Evolutionary conservation across 208 protist genomes (phyloP).

Genomic region (Leishmania tarentolae): DNA sequence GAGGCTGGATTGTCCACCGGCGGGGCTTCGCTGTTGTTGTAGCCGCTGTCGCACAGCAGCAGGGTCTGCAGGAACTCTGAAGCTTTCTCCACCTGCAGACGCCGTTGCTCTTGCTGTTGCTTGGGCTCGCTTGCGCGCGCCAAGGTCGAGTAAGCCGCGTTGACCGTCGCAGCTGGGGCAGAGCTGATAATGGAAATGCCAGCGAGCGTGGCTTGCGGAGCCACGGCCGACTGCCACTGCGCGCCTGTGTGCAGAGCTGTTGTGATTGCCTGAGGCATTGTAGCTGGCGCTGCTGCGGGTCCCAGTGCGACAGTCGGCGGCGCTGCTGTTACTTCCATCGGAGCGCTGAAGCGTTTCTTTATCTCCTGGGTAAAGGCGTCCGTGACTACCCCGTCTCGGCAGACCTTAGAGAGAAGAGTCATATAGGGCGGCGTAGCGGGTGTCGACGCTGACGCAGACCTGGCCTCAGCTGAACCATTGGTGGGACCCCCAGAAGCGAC

Average conservation of each 20-base stretch:
- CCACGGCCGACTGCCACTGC: constrained; percentile 5
- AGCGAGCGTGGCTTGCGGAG: constrained; percentile 9
- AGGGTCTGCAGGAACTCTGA: constrained; percentile 43
- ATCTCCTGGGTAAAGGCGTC: constrained; percentile 42
- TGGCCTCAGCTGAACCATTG: not conserved
- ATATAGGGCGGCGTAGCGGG: constrained; percentile 19
- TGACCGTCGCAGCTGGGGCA: not conserved
- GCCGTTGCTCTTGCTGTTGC: constrained; percentile 31
- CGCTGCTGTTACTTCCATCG: constrained; percentile 34
- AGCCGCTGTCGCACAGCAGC: constrained; percentile 52
- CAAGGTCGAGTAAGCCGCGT: constrained; percentile 12
- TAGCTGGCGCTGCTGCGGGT: not conserved
- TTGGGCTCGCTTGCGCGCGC: constrained; percentile 16
- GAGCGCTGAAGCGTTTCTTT: constrained; percentile 44
- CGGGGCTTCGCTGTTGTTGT: constrained; percentile 39
- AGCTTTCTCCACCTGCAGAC: constrained; percentile 20
- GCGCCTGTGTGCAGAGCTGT: constrained; percentile 7
- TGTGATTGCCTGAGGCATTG: not conserved
- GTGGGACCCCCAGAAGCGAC: not conserved
- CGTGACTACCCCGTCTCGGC: constrained; percentile 34
- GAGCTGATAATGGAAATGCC: constrained; percentile 5
- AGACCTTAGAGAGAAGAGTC: constrained; percentile 25
- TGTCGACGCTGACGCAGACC: constrained; percentile 4
- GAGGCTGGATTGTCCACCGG: constrained; percentile 30
- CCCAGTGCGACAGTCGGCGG: not conserved